Conservation (phyloP, 805 yeast species). For the Barnettozyma pratensis region DNA sequence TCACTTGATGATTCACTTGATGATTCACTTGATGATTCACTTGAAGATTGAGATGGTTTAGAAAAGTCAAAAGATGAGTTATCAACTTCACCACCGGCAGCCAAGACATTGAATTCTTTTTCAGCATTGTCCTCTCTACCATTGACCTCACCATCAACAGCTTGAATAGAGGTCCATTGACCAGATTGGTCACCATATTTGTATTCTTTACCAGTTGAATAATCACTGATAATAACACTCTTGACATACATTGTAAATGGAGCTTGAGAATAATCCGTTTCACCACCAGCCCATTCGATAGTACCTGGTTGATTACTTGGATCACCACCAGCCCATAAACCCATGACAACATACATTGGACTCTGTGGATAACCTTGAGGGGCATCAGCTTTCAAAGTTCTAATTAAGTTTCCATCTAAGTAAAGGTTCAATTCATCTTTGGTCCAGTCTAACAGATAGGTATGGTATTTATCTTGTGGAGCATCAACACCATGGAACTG, state of each 20-base stretch:
- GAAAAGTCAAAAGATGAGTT: conserved; percentile 2
- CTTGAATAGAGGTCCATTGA: conserved; percentile 51
- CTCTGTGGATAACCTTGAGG: conserved; percentile 81
- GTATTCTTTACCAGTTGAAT: conserved; percentile 59
- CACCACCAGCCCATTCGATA: conserved; percentile 81
- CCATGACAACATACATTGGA: conserved; percentile 72
- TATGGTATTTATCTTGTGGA: conserved; percentile 61
- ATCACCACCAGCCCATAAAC: conserved; percentile 85
- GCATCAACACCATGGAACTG: conserved; percentile 52
- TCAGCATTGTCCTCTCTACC: conserved; percentile 51
- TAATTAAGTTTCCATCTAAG: conserved; percentile 61
- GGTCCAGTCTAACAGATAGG: conserved; percentile 84
- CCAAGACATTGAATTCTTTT: conserved; percentile 35
- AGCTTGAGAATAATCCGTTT: conserved; percentile 55
- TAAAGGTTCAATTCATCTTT: conserved; percentile 61
- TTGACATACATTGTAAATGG: conserved; percentile 68
- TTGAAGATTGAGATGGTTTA: neutral
- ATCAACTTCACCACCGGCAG: conserved; percentile 27
- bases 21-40: neutral
- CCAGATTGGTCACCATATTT: conserved; percentile 53
- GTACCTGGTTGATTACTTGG: conserved; percentile 59
- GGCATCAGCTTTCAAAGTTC: conserved; percentile 52
- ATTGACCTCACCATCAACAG: conserved; percentile 53
- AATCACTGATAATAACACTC: conserved; percentile 58
- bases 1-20: conserved; percentile 3